These are phyloP conservation scores for Flaveria sonorensis DNA, from an alignment of 129 eudicot species.

Conservation along the genomic window DNA sequence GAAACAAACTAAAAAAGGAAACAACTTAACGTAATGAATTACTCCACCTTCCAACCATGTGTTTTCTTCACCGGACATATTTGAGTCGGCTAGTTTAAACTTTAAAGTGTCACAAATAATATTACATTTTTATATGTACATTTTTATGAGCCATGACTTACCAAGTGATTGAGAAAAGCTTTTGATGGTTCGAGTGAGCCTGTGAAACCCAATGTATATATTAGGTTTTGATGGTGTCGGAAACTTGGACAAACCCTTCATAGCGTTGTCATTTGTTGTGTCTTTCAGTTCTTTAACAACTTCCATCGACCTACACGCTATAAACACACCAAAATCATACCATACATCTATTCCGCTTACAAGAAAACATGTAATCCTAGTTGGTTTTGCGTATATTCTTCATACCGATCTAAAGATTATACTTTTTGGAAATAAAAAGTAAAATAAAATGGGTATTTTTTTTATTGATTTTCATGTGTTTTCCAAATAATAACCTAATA, in stretches of 20 bases:
- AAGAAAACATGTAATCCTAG: not conserved
- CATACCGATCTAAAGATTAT: not conserved
- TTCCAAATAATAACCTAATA: not conserved
- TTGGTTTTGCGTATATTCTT: not conserved
- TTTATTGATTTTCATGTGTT: not conserved
- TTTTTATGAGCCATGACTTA: slow-evolving; percentile 31
- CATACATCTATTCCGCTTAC: slow-evolving; percentile 12
- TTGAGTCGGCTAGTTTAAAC: not conserved
- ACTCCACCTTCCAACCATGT: not conserved
- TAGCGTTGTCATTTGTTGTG: slow-evolving; percentile 39
- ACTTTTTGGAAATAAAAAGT: not conserved
- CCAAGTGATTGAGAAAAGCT: slow-evolving; percentile 65
- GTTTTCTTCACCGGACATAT: slow-evolving; percentile 10
- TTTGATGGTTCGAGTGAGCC: slow-evolving; percentile 59
- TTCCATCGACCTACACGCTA: slow-evolving; percentile 33
- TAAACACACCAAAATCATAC: slow-evolving; percentile 17
- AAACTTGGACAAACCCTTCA: slow-evolving; percentile 46
- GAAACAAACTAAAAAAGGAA: not conserved
- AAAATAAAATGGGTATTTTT: not conserved
- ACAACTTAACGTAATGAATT: not conserved
- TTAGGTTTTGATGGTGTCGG: slow-evolving; percentile 53
- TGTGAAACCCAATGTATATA: slow-evolving; percentile 53
- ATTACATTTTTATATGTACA: not conserved
- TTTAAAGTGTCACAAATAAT: not conserved
- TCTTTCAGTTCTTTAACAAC: slow-evolving; percentile 34